These are phyloP conservation scores for Priceomyces melissophilus DNA, from an alignment of 805 yeast species.

Conservation along the genomic window DNA sequence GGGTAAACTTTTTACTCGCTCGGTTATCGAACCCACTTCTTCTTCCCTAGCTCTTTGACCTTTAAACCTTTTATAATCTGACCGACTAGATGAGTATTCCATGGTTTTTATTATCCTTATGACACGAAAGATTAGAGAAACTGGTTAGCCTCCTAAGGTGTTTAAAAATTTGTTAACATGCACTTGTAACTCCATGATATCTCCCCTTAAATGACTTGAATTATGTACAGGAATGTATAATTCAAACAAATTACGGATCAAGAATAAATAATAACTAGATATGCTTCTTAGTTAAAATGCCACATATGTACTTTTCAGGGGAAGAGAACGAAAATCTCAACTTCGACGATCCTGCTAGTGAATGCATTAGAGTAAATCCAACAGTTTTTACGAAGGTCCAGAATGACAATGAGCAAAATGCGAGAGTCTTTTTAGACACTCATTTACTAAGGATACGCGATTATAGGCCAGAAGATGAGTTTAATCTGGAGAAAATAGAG, in stretches of 20 bases:
- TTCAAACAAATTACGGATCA: too few relatives aligned
- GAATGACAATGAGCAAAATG: conserved; percentile 2
- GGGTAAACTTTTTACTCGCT: background rate
- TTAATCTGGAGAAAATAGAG: background rate
- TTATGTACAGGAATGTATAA: too few relatives aligned
- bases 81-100: background rate
- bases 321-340: conserved; percentile 1
- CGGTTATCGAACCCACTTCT: conserved; percentile 1
- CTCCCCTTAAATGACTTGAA: background rate
- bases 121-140: background rate
- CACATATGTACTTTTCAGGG: conserved; percentile 5
- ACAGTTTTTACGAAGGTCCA: conserved; percentile 1
- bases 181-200: conserved; percentile 1
- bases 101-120: background rate
- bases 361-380: conserved; percentile 1
- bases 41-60: conserved; percentile 1
- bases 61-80: conserved; percentile 1
- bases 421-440: conserved; percentile 4
- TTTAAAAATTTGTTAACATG: background rate
- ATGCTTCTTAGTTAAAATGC: background rate
- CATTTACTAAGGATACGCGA: conserved; percentile 2
- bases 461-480: background rate
- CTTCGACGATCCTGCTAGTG: background rate
- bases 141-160: conserved; percentile 1
- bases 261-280: background rate